phyloP scores from a whole-genome alignment of 768 basidiomycete species.

The Rhodosporidiobolus sp. region DNA sequence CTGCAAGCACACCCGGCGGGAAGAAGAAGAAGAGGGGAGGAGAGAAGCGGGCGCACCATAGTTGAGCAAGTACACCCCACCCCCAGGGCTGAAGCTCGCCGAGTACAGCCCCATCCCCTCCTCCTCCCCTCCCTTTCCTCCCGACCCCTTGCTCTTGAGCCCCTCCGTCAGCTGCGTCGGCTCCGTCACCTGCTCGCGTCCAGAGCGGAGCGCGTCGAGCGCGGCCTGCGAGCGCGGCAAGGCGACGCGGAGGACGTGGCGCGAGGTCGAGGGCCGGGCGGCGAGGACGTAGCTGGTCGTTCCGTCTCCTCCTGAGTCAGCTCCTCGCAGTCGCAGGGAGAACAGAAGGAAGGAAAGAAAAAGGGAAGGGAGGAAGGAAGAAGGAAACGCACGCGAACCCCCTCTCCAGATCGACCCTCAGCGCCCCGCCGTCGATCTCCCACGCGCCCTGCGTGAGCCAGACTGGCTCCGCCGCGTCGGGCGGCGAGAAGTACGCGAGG shows the following conservation, averaged over 20 bases:
- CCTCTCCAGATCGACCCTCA: constrained; percentile 65
- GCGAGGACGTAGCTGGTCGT: constrained; percentile 86
- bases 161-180: constrained; percentile 44
- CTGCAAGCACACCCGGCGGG: too few species aligned
- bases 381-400: constrained; percentile 64
- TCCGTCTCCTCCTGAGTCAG: too few species aligned
- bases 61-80: constrained; percentile 74
- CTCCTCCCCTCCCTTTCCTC: not conserved
- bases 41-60: constrained; percentile 52
- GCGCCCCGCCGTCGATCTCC: constrained; percentile 78
- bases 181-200: not conserved
- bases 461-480: constrained; percentile 63
- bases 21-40: not conserved
- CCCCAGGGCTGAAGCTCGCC: constrained; percentile 75
- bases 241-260: constrained; percentile 75
- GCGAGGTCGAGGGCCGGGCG: constrained; percentile 73
- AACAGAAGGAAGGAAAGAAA: not conserved
- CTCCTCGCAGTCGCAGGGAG: too few species aligned
- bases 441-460: constrained; percentile 85
- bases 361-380: constrained; percentile 6
- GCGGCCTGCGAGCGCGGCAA: constrained; percentile 55
- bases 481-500: constrained; percentile 83
- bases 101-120: constrained; percentile 56
- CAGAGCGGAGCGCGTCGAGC: constrained; percentile 9
- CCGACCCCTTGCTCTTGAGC: not conserved